phyloP scores from a whole-genome alignment of 2,329 filamentous ascomycete genomes.

The Tolypocladium paradoxum region DNA sequence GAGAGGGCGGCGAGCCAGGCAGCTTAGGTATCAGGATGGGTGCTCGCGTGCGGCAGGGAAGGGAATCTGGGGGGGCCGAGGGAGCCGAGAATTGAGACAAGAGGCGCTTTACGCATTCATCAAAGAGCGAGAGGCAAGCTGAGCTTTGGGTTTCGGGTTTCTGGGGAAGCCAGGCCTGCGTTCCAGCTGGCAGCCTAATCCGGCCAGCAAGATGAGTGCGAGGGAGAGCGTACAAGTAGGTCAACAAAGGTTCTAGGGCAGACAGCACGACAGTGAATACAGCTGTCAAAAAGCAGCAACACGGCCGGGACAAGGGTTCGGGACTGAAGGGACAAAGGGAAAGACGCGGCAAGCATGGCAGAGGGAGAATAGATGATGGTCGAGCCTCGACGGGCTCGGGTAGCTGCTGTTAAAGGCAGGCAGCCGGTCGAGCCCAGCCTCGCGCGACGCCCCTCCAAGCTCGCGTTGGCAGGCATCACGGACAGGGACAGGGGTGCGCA shows the following conservation, averaged over 20 bases:
- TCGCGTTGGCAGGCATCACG: neutral
- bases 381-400: neutral
- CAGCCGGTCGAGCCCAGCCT: neutral
- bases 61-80: neutral
- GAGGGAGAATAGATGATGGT: neutral
- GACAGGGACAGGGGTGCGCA: neutral
- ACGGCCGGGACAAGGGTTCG: neutral
- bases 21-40: neutral
- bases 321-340: neutral
- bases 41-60: neutral
- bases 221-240: no score
- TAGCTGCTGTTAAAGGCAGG: neutral
- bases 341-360: neutral
- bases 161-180: neutral
- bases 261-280: neutral
- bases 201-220: neutral
- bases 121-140: neutral
- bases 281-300: neutral
- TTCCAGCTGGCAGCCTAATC: constrained; percentile 2
- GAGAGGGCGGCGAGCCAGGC: neutral
- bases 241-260: constrained; percentile 1
- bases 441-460: neutral
- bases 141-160: neutral
- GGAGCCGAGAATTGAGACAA: neutral
- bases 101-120: neutral